A percentile compares a stretch with the other conserved stretches of the same genome.
These are phyloP conservation scores for Mycena maculata DNA, from an alignment of 768 basidiomycete species.

Conservation along the genomic window DNA sequence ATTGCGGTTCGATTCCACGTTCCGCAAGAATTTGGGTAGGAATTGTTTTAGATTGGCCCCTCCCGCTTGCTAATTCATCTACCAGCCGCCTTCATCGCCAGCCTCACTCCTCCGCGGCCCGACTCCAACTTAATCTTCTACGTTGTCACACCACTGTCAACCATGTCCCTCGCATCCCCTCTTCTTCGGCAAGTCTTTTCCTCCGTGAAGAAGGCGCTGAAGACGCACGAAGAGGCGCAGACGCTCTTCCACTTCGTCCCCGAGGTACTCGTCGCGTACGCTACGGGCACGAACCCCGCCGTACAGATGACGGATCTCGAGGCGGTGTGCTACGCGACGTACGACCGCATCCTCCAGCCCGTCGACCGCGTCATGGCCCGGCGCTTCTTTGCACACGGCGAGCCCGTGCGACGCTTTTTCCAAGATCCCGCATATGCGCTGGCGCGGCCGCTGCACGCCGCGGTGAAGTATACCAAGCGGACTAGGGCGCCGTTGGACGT, in stretches of 20 bases:
- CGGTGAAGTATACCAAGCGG: slow-evolving; percentile 58
- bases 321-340: slow-evolving; percentile 69
- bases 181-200: slow-evolving; percentile 77
- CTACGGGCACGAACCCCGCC: slow-evolving; percentile 55
- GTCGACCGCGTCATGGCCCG: slow-evolving; percentile 73
- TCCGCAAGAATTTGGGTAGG: slow-evolving; percentile 75
- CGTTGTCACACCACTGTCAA: slow-evolving; percentile 69
- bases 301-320: slow-evolving; percentile 57
- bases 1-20: slow-evolving; percentile 70
- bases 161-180: slow-evolving; percentile 73
- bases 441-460: slow-evolving; percentile 47
- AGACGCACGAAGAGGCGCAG: slow-evolving; percentile 59
- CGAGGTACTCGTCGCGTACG: slow-evolving; percentile 65
- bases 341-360: slow-evolving; percentile 74
- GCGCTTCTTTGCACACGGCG: slow-evolving; percentile 53
- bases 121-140: slow-evolving; percentile 68
- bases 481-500: slow-evolving; percentile 52
- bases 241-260: slow-evolving; percentile 82
- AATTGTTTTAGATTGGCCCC: background rate
- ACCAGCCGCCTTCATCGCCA: slow-evolving; percentile 62
- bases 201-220: slow-evolving; percentile 67
- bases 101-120: slow-evolving; percentile 48
- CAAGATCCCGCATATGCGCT: slow-evolving; percentile 67
- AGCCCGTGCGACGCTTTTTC: slow-evolving; percentile 61
- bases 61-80: background rate